Base-by-base conservation (phyloP, 2,329 filamentous ascomycete species). In the Fusarium sp. region DNA sequence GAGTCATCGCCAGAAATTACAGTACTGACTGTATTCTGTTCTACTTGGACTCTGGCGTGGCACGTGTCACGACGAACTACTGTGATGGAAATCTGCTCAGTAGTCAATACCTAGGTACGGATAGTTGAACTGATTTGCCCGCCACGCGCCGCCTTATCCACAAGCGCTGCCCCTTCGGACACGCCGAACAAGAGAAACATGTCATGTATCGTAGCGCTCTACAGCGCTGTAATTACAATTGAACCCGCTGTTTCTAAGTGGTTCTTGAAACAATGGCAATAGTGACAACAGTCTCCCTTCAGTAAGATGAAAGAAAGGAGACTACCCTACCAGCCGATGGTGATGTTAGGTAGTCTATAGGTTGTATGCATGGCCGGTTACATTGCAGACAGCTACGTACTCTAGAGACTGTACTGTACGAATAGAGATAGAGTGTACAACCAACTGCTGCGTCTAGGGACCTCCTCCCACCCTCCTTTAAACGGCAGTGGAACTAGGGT, bases 101-200 rank as follows among this genome's bases (percentile, higher is more conserved):
- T 63, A 58, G 66, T 51, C 21, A 12, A 18, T 27, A 25, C 25
- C 25, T 25, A 25, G 25, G 25, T 25, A 27, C 25, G 8, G 25
- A 27, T 27, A 63, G 67, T 55, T 68, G 58, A 62, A 56, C 27
- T 40, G 42, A 27, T 48, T 55, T 30, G 48, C 54, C 55, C 61
- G 66, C 66, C 66, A 69, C 62, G 46, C 67, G 62, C 56, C 66
- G 62, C 54, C 32, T 46, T 67, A 50, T 59, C 66, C 66, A 66
- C 66, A 67, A 67, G 56, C 66, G 55, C 66, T 67, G 60, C 66
- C 54, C 63, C 66, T 54, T 69, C 67, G 67, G 67, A 37, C 53
- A 70, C 57, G 62, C 67, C 67, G 67, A 70, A 56, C 45, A 42
- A 56, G 30, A 70, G 45, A 13, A 16, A 43, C 61, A 61, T 58